These are phyloP conservation scores for Lepiota brunneoincarnata DNA, from an alignment of 768 basidiomycete genomes.

Conservation along the genomic window DNA sequence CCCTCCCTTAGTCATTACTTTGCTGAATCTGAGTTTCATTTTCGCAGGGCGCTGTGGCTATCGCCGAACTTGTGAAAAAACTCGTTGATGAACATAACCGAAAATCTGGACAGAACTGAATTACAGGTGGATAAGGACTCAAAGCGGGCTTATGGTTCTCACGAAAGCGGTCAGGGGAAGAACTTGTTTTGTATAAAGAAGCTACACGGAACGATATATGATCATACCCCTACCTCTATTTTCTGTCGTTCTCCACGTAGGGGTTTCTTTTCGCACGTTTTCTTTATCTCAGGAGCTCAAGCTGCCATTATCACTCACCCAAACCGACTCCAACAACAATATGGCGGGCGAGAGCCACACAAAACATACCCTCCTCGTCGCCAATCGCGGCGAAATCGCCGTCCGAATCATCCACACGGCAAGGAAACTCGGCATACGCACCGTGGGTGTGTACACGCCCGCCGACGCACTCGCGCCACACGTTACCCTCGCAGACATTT, in stretches of 20 bases:
- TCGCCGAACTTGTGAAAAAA: constrained; percentile 47
- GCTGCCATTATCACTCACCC: neutral
- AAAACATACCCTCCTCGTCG: constrained; percentile 56
- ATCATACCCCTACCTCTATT: no score
- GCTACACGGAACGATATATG: neutral
- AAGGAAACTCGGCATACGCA: constrained; percentile 44
- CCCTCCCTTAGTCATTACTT: neutral
- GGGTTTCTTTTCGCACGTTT: neutral
- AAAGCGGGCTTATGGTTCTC: neutral
- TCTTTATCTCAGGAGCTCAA: neutral
- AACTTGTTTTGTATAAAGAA: no score
- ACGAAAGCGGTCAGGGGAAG: no score
- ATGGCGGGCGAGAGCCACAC: constrained; percentile 12
- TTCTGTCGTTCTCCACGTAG: no score
- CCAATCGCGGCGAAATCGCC: constrained; percentile 75
- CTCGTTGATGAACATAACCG: constrained; percentile 55
- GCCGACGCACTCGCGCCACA: constrained; percentile 60
- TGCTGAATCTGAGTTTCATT: neutral
- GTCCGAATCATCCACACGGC: constrained; percentile 60
- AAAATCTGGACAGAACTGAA: no score
- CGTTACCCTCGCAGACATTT: constrained; percentile 46
- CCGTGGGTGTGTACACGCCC: constrained; percentile 57
- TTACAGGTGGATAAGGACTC: no score
- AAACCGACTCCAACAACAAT: neutral
- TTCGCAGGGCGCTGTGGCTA: constrained; percentile 50